These are phyloP conservation scores for Acmispon strigosus DNA, from an alignment of 306 rosid genomes.

Conservation along the genomic window DNA sequence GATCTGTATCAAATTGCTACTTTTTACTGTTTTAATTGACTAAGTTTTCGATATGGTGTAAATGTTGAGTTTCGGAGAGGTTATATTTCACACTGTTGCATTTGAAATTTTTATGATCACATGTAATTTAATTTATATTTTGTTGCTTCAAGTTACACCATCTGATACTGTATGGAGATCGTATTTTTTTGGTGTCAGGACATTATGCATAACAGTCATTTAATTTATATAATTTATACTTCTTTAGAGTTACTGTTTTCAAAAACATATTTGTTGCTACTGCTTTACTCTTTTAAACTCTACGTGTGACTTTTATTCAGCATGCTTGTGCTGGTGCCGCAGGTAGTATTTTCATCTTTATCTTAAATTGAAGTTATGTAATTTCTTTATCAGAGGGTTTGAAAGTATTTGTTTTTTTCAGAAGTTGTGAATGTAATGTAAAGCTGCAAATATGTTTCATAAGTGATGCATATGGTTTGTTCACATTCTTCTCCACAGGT, in stretches of 20 bases:
- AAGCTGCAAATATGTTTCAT: constrained; percentile 1
- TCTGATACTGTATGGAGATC: background rate
- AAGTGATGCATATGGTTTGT: constrained; percentile 14
- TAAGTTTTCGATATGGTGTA: background rate
- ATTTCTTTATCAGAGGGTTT: background rate
- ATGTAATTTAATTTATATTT: background rate
- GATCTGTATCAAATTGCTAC: background rate
- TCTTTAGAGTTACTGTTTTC: background rate
- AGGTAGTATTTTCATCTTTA: background rate
- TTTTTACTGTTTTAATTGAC: background rate
- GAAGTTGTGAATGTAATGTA: background rate
- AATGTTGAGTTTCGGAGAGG: constrained; percentile 1
- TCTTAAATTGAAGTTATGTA: background rate
- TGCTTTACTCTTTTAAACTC: constrained; percentile 6
- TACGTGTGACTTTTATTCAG: background rate
- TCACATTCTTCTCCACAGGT: constrained; percentile 53
- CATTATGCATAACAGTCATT: background rate
- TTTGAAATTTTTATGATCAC: background rate
- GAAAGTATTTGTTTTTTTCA: constrained; percentile 9
- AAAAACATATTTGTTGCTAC: background rate
- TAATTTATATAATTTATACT: background rate
- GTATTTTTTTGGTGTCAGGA: background rate
- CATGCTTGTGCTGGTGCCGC: constrained; percentile 8
- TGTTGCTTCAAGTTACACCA: background rate
- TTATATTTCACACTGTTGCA: background rate